phyloP scores from a whole-genome alignment of 805 yeast species.

The Ogataea siamensis region DNA sequence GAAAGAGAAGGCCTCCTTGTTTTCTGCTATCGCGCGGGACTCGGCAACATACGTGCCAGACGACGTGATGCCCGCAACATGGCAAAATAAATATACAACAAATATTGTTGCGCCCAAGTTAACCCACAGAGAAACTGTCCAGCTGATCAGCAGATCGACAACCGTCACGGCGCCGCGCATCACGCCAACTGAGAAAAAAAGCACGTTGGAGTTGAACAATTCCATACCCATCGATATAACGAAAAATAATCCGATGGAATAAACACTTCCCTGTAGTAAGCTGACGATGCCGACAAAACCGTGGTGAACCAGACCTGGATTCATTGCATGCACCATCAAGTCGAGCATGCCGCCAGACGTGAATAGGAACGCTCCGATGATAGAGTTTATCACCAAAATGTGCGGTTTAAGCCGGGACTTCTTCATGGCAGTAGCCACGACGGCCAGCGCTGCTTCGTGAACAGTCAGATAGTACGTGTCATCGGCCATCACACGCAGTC shows the following conservation, averaged over 20 bases:
- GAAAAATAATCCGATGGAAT: slow-evolving; percentile 71
- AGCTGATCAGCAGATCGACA: slow-evolving; percentile 59
- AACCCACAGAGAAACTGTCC: slow-evolving; percentile 65
- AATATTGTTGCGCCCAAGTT: slow-evolving; percentile 65
- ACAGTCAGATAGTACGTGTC: slow-evolving; percentile 66
- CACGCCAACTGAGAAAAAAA: slow-evolving; percentile 68
- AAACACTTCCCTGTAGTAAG: slow-evolving; percentile 58
- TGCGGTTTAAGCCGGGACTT: slow-evolving; percentile 66
- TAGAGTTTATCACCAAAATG: slow-evolving; percentile 58
- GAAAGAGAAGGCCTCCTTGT: slow-evolving; percentile 46
- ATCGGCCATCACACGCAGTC: slow-evolving; percentile 31
- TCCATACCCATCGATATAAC: slow-evolving; percentile 77
- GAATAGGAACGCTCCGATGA: slow-evolving; percentile 69
- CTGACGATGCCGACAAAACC: slow-evolving; percentile 52
- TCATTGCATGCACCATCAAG: slow-evolving; percentile 51
- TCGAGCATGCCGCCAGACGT: slow-evolving; percentile 72
- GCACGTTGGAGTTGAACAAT: slow-evolving; percentile 68
- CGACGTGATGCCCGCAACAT: slow-evolving; percentile 50
- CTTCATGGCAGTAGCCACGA: slow-evolving; percentile 84
- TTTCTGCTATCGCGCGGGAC: slow-evolving; percentile 44
- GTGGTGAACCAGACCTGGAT: slow-evolving; percentile 39
- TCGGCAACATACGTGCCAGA: slow-evolving; percentile 44
- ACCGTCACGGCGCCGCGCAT: slow-evolving; percentile 68
- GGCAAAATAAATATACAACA: slow-evolving; percentile 62
- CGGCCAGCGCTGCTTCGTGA: slow-evolving; percentile 79